Evolutionary conservation across 108 stramenopile species (phyloP).

Genomic region (Parmales sp.): DNA sequence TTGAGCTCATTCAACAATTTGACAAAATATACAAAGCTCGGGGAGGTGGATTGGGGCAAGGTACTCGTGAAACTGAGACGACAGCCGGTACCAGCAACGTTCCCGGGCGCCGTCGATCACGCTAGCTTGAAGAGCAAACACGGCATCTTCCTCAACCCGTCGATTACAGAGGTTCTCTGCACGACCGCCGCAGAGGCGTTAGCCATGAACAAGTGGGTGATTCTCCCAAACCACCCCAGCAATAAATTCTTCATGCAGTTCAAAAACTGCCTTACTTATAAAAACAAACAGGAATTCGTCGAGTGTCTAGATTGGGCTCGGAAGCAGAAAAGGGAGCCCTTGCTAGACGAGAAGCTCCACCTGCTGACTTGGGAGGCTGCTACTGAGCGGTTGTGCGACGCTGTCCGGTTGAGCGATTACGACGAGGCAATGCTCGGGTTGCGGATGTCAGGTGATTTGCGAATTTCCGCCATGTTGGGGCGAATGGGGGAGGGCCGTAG

Average conservation of each 20-base stretch:
- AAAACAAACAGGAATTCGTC: slow-evolving; percentile 65
- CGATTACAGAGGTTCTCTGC: slow-evolving; percentile 70
- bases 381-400: slow-evolving; percentile 62
- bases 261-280: slow-evolving; percentile 70
- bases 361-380: slow-evolving; percentile 75
- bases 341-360: slow-evolving; percentile 48
- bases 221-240: slow-evolving; percentile 43
- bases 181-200: slow-evolving; percentile 81
- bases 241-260: slow-evolving; percentile 78
- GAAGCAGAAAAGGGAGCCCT: slow-evolving; percentile 58
- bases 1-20: no score
- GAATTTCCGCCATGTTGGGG: no score
- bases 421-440: no score
- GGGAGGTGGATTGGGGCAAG: no score
- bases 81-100: no score
- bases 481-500: no score
- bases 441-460: no score
- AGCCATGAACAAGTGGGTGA: slow-evolving; percentile 84
- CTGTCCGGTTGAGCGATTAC: no score
- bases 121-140: neutral
- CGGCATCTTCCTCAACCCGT: slow-evolving; percentile 75
- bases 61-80: no score
- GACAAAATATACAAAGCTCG: no score
- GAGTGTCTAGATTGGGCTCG: slow-evolving; percentile 50
- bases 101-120: slow-evolving; percentile 13